phyloP scores from a whole-genome alignment of 1,139 yeast species.

The Pichia sp. region DNA sequence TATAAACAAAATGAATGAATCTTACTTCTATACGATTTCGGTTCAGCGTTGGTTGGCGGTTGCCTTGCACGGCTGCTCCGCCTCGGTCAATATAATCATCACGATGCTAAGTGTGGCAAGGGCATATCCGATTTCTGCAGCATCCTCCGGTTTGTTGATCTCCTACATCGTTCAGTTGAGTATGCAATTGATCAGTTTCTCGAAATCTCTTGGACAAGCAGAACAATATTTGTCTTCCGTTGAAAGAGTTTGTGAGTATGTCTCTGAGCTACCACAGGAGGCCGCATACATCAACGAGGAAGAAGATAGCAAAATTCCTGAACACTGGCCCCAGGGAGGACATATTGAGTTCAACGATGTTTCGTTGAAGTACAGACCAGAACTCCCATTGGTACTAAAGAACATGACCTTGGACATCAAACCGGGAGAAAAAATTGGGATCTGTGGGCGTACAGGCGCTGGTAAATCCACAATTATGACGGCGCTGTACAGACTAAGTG shows the following conservation, averaged over 20 bases:
- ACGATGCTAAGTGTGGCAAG: conserved; percentile 41
- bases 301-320: conserved; percentile 8
- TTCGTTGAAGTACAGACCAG: conserved; percentile 64
- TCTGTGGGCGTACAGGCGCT: conserved; percentile 45
- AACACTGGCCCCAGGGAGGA: conserved; percentile 61
- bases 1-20: conserved; percentile 53
- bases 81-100: conserved; percentile 40
- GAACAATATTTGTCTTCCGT: conserved; percentile 84
- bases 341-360: conserved; percentile 55
- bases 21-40: conserved; percentile 48
- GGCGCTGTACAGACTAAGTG: conserved; percentile 39
- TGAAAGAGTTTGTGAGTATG: conserved; percentile 74
- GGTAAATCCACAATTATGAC: conserved; percentile 44
- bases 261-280: conserved; percentile 62
- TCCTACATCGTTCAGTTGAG: conserved; percentile 51
- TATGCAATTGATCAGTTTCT: conserved; percentile 45
- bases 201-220: conserved; percentile 58
- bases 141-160: conserved; percentile 48
- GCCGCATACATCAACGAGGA: conserved; percentile 40
- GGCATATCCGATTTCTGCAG: conserved; percentile 43
- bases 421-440: conserved; percentile 39
- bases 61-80: conserved; percentile 43
- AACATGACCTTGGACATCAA: conserved; percentile 33
- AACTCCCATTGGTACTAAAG: conserved; percentile 45
- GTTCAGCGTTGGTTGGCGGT: conserved; percentile 61